Base-by-base conservation (phyloP, 2,329 filamentous ascomycete species). In the Pseudogymnoascus sp. region DNA sequence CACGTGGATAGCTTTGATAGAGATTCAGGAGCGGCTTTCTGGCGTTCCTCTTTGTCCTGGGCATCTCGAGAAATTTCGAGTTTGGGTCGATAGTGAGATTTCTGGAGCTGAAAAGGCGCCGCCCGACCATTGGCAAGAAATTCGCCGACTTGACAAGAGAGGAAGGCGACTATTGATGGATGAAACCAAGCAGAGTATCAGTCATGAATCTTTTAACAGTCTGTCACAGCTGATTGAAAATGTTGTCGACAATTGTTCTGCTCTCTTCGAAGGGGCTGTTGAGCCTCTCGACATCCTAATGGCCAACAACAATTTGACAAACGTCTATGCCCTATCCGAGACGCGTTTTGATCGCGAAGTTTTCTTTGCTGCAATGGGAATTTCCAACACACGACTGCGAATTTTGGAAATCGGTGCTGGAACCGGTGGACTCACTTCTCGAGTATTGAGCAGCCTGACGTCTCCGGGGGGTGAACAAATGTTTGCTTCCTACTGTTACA, bases 381-480 rank as follows among this genome's bases (percentile, higher is more conserved):
- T 72, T 60, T 68, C 65, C 26, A 70, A 67, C 4, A 70, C 71
- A 1, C 64, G 64, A 37, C 63, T 73, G 14, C 72, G 73, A 63
- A 70, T 75, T 65, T 67, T 74, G 0, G 72, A 74, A 53, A 68
- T 74, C 26, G 72, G 72, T 4, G 67, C 68, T 8, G 71, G 70
- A 8, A 72, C 69, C 3, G 69, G 71, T 6, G 68, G 66, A 1
- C 67, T 67, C 4, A 68, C 69, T 0, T 60, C 60, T 8, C 24
- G 50, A 7, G 50, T 67, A 5, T 63, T 73, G 5, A 14, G 61
- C 6, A 50, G 40, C 31, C 61, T 69, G n/a, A 60, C 26, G 6
- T 59, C 41, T 12, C n/a, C 35, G 2, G 19, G 24, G 43, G 41
- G 60, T 1, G 33, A 64, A 10, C 46, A 19, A 4, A 26, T 64